Conservation (phyloP, 495 filamentous ascomycete species). For the Penicillium paxilli region DNA sequence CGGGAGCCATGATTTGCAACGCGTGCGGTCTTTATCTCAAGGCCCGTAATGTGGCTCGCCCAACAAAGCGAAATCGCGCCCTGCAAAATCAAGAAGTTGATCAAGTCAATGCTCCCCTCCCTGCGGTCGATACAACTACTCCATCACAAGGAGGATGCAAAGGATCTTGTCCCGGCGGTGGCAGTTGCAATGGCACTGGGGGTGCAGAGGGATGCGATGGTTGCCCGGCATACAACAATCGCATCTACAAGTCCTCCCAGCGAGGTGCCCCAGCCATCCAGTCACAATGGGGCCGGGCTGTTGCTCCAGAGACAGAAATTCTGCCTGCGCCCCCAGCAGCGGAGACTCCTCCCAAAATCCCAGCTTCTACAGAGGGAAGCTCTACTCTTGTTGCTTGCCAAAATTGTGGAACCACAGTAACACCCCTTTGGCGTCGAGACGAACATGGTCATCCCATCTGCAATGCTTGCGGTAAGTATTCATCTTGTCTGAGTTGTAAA, state of each 20-base stretch:
- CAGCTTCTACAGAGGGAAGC: slow-evolving; percentile 45
- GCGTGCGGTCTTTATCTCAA: slow-evolving; percentile 95
- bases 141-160: slow-evolving; percentile 47
- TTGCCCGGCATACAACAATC: slow-evolving; percentile 96
- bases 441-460: slow-evolving; percentile 96
- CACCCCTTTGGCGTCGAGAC: slow-evolving; percentile 92
- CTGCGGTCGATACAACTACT: slow-evolving; percentile 15
- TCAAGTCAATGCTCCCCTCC: slow-evolving; percentile 9
- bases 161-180: slow-evolving; percentile 94
- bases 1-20: slow-evolving; percentile 95
- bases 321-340: slow-evolving; percentile 11
- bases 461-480: slow-evolving; percentile 89
- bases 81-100: slow-evolving; percentile 33
- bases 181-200: slow-evolving; percentile 93
- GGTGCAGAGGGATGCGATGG: slow-evolving; percentile 95
- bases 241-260: slow-evolving; percentile 77
- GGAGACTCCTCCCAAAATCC: slow-evolving; percentile 22
- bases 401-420: slow-evolving; percentile 96
- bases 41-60: slow-evolving; percentile 84
- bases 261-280: slow-evolving; percentile 33
- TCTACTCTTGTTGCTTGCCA: slow-evolving; percentile 90
- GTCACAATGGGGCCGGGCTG: slow-evolving; percentile 32
- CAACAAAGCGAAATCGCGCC: slow-evolving; percentile 76
- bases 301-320: slow-evolving; percentile 25
- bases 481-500: not conserved